Base-by-base conservation (phyloP, 2,329 filamentous ascomycete species). In the Calycina marina region DNA sequence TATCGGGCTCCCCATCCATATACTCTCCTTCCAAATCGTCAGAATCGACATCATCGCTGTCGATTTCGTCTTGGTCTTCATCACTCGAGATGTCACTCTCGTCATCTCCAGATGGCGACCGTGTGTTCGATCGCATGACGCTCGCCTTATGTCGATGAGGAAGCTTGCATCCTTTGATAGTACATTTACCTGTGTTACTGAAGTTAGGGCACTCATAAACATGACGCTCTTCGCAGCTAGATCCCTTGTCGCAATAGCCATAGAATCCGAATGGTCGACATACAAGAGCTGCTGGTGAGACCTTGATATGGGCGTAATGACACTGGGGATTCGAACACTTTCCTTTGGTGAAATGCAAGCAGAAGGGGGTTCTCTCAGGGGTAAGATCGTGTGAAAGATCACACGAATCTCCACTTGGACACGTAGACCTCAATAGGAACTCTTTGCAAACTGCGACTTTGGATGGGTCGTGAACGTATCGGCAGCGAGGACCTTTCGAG, bases 131-230 rank as follows among this genome's bases (percentile, higher is more conserved):
- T 54, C 83, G 79, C 49, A 77, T 67, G 52, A 77, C 63, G 63
- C 81, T 85, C 53, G 85, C 85, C 58, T 82, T 76, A 60, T 90
- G 82, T 53, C 88, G 73, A 59, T 98, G 90, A 38, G 75, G 79
- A 34, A 93, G 69, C 53, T 78, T 80, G 63, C 88, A 96, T 44
- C 77, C 75, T 57, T 77, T 74, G 54, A 70, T 74, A 54, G 74
- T 75, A 70, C 90, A 98, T 40, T 66, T 63, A 48, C 88, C 88
- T 39, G 72, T 83, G 59, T 93, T 93, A 67, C 83, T 82, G 63
- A 92, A 94, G 55, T 93, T 81, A 40, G 90, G 88, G 57, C 90
- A 96, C 57, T 96, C 88, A 58, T 79, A 78, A 36, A 88, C 78
- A 61, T 98, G 90, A 39, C 85, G 78, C 42, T 90, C 74, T 38